Evolutionary conservation across 169 alveolate genomes (phyloP), one percentile per base, ranked within the genome.

Genomic region (Theileria orientalis): DNA sequence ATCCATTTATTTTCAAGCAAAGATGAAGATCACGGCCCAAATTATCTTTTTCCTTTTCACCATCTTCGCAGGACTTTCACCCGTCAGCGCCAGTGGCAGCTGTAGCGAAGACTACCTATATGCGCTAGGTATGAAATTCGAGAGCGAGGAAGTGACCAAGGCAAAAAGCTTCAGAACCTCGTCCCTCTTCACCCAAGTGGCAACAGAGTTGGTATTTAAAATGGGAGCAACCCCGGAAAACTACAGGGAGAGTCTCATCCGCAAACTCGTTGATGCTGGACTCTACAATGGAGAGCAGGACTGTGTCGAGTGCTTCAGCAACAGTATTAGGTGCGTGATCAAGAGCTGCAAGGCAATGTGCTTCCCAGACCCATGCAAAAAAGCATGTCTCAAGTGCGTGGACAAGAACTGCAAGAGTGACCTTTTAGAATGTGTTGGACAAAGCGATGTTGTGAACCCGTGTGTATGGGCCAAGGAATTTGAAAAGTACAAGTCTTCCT

Each of bases 321-420:
- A 32, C 8, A 67, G 83, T 7, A 35, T 57, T 7, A 54, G 19
- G 25, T 79, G 87, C 64, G 72, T 33, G 0, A 3, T 46, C 21
- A 44, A 42, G 51, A 32, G 69, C 23, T 79, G 87, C 72, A 79
- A 71, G 52, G 78, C 32, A 14, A 30, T 33, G 23, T 79, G 87
- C 54, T 21, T 79, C 7, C 30, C 30, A 37, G 72, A 33, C 44
- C 75, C 66, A 7, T 73, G 33, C 51, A 27, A 61, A 47, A 25
- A 59, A 0, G 64, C 19, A 2, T 79, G 87, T 61, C 44, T 23
- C 30, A 44, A 13, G 37, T 79, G 87, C 49, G 6, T 72, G 30
- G 8, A 16, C 16, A 62, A 40, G 35, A 75, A 79, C 42, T 79
- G 87, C 59, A 44, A 60, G 13, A 25, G 21, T 8, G 69, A 23